Evolutionary conservation across 495 filamentous ascomycete genomes (phyloP).

Genomic region (Penicillium paradoxum): DNA sequence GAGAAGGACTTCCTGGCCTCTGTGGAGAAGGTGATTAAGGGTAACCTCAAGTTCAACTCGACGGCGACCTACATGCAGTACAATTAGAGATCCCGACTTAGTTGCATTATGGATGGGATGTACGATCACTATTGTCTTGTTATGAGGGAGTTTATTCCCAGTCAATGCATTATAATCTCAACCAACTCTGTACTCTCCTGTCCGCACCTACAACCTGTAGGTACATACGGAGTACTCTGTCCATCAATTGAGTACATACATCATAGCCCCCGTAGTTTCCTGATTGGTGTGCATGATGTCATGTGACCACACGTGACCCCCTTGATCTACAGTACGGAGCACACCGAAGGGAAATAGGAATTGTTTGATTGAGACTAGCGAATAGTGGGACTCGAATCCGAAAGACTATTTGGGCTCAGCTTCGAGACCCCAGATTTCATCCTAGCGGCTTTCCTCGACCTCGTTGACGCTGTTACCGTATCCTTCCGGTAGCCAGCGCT

Average conservation of each 20-base stretch:
- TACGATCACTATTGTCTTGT: conserved; percentile 24
- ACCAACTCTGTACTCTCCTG: not conserved
- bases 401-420: not conserved
- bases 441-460: not conserved
- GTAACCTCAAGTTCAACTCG: conserved; percentile 98
- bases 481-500: conserved; percentile 21
- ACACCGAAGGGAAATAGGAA: not conserved
- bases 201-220: not conserved
- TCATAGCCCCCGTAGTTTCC: not conserved
- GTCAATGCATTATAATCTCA: conserved; percentile 25
- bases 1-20: conserved; percentile 99
- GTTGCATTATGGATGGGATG: conserved; percentile 20
- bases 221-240: not conserved
- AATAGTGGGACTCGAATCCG: not conserved
- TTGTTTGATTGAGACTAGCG: not conserved
- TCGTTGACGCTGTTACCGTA: not conserved
- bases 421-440: not conserved
- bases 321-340: not conserved
- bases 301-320: not conserved
- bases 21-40: conserved; percentile 99
- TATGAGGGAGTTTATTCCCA: conserved; percentile 12
- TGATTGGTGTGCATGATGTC: not conserved
- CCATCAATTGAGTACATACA: too few species aligned
- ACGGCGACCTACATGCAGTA: conserved; percentile 99
- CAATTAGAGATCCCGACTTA: conserved; percentile 58